Evolutionary conservation across 176 grass and related monocot species (phyloP), one percentile per base, ranked within the genome.

Genomic region (Oryza meyeriana): DNA sequence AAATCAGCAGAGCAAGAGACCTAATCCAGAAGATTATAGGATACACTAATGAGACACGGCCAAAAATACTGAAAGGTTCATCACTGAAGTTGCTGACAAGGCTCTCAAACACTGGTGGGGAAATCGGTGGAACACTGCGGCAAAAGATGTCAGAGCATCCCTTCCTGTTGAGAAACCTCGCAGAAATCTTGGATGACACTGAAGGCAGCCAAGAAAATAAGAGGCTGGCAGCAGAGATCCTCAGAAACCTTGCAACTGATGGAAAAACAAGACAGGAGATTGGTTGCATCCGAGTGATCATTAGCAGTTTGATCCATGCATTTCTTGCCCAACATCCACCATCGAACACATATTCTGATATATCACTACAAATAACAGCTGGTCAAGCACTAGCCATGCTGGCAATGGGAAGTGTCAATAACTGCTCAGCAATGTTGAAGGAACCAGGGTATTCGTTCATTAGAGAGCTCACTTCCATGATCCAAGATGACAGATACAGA

Each of bases 341-440:
- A 12, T 69, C 48, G 5, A 69, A 27, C 61, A 69, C 31, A 12
- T 18, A 57, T 52, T 20, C 36, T 39, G 76, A 30, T 24, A n/a
- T 2, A 2, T 7, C 5, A 5, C 45, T 75, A 24, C 48, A 22
- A 20, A 44, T 41, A 27, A 35, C 22, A 0, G 22, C 64, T 0
- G 78, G 85, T 7, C 71, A 87, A 76, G 78, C 78, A 48, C 18
- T 81, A 0, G 47, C 78, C 22, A 13, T 88, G 34, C 10, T 83
- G 33, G 58, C 74, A 63, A 72, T 66, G 1, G 74, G 71, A 1
- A 88, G 10, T 61, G 41, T 7, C 4, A 20, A 72, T 1, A 88
- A 83, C 26, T 78, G 86, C 6, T 3, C 22, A 2, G 1, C 13
- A 30, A 88, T 88, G 74, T n/a, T 88, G 48, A 63, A 35, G 27